phyloP scores from a whole-genome alignment of 192 early-diverging fungal genomes.

The Geosiphon pyriformis region DNA sequence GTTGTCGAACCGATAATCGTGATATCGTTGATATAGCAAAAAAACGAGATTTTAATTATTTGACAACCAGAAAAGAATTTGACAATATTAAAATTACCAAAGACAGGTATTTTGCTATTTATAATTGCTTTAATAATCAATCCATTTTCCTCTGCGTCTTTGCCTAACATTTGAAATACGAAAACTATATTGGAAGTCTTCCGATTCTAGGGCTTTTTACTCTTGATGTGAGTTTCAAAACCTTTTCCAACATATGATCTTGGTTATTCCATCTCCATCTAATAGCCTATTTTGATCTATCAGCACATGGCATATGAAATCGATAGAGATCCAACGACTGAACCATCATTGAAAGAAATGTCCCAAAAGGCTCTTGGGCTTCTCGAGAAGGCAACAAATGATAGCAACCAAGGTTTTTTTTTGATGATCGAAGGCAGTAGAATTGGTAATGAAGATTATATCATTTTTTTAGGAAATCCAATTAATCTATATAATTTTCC shows the following conservation, averaged over 20 bases:
- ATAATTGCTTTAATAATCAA: conserved; percentile 1
- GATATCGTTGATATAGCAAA: conserved; percentile 58
- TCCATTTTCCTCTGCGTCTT: neutral
- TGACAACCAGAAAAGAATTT: conserved; percentile 57
- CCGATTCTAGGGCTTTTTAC: conserved; percentile 78
- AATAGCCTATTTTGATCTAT: conserved; percentile 1
- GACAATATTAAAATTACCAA: conserved; percentile 38
- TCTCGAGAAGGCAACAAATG: conserved; percentile 48
- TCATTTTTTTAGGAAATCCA: neutral
- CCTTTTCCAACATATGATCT: no score
- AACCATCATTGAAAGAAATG: conserved; percentile 87
- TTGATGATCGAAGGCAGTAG: conserved; percentile 95
- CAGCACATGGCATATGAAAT: conserved; percentile 91
- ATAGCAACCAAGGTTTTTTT: conserved; percentile 75
- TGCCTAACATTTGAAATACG: neutral
- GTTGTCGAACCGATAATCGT: conserved; percentile 74
- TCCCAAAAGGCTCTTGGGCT: conserved; percentile 72
- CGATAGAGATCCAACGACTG: conserved; percentile 58
- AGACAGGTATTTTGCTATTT: neutral
- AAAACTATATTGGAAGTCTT: conserved; percentile 32
- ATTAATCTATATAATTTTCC: conserved; percentile 1
- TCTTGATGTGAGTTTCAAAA: conserved; percentile 45
- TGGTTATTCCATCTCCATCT: no score
- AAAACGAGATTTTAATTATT: conserved; percentile 57
- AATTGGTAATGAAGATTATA: conserved; percentile 46